A percentile compares a stretch with the other conserved stretches of the same genome.
Evolutionary conservation across 2,329 filamentous ascomycete genomes (phyloP).

Genomic region (Colletotrichum chlorophyti): DNA sequence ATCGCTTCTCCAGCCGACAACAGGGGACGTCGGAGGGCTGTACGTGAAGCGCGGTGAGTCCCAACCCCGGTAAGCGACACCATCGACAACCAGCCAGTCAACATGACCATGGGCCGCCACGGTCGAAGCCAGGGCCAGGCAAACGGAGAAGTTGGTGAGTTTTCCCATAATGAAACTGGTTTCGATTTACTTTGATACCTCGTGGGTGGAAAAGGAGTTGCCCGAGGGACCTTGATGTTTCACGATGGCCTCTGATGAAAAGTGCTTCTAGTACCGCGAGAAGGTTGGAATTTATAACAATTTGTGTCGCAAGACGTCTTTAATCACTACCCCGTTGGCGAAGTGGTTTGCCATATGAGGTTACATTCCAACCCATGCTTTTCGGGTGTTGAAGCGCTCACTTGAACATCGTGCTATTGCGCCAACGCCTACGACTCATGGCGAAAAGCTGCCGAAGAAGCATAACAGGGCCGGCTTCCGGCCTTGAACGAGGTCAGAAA

Average conservation of each 20-base stretch:
- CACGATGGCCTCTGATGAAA: slow-evolving; percentile 12
- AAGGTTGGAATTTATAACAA: background rate
- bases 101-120: slow-evolving; percentile 42
- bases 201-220: background rate
- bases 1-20: slow-evolving; percentile 40
- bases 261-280: too few species aligned
- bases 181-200: background rate
- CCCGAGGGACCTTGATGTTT: slow-evolving; percentile 2
- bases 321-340: too few species aligned
- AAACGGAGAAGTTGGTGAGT: slow-evolving; percentile 22
- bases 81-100: slow-evolving; percentile 36
- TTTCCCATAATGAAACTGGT: slow-evolving; percentile 7
- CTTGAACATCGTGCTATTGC: background rate
- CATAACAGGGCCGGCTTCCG: background rate
- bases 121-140: slow-evolving; percentile 31
- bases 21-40: slow-evolving; percentile 32
- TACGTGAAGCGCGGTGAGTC: slow-evolving; percentile 44
- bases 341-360: too few species aligned
- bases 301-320: background rate
- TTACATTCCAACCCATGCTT: background rate
- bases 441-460: background rate
- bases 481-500: background rate
- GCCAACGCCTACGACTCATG: background rate
- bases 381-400: background rate
- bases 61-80: slow-evolving; percentile 46